These are phyloP conservation scores for Geotrichum histeridarum DNA, from an alignment of 1,139 yeast species.

Conservation along the genomic window DNA sequence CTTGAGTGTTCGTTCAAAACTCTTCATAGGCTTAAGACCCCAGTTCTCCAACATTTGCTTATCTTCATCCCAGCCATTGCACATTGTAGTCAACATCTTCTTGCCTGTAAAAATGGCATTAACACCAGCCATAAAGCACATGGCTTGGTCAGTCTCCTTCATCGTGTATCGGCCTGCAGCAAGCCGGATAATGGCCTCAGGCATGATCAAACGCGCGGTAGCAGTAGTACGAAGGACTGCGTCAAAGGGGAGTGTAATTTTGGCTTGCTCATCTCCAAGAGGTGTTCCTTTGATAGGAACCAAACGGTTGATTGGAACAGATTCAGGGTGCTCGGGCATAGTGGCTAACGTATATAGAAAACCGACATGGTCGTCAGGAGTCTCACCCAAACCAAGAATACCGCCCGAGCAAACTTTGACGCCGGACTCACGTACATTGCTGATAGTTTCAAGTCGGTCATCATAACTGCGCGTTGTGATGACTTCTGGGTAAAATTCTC, in stretches of 20 bases:
- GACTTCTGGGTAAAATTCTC: conserved; percentile 69
- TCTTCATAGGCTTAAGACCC: conserved; percentile 69
- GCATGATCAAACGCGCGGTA: conserved; percentile 73
- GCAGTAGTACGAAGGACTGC: conserved; percentile 64
- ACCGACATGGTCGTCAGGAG: conserved; percentile 63
- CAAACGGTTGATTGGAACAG: conserved; percentile 71
- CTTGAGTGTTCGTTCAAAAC: conserved; percentile 36
- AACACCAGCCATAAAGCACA: conserved; percentile 74
- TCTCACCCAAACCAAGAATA: conserved; percentile 72
- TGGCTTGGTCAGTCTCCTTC: conserved; percentile 70
- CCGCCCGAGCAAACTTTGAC: conserved; percentile 76
- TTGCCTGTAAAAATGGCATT: conserved; percentile 81
- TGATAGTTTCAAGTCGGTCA: conserved; percentile 62
- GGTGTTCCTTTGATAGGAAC: conserved; percentile 82
- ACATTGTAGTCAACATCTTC: conserved; percentile 75
- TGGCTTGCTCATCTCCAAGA: conserved; percentile 45
- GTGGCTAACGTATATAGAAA: conserved; percentile 64
- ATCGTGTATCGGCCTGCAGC: conserved; percentile 81
- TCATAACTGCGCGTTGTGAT: conserved; percentile 67
- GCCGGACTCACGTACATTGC: conserved; percentile 60
- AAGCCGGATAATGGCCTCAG: conserved; percentile 60
- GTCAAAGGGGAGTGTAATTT: conserved; percentile 50
- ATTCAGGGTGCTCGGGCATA: conserved; percentile 68
- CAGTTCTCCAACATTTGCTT: conserved; percentile 59
- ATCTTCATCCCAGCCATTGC: conserved; percentile 83